Base-by-base conservation (phyloP, 78 protist genomes). In the Dictyostelium purpureum region DNA sequence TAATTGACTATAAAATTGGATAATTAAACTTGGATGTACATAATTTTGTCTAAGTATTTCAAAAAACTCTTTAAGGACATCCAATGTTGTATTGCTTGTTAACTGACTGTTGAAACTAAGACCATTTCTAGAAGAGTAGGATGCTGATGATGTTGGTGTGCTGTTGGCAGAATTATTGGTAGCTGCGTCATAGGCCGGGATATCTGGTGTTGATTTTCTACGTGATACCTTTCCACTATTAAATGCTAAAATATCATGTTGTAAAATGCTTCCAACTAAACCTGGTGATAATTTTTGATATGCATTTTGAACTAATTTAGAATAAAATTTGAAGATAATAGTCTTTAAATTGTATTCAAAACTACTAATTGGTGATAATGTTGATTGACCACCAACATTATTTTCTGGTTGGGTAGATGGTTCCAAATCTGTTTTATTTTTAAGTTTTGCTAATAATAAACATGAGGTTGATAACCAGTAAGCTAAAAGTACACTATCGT, bases 211-310 rank as follows among this genome's bases (percentile, higher is more conserved):
- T 19, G 81, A 70, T 42, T 83, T 83, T 71, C 90, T 67, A 35
- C 75, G 69, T 51, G 19, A n/a, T 6, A 83, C 4, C 42, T 75
- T 47, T 19, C 90, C 90, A 42, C 90, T 83, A 43, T 83, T 83
- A 67, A 83, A 83, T 69, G 90, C 90, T 28, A 51, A 37, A 42
- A 83, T 83, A 43, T 83, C 90, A 54, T 83, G 90, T 70, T 83
- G 67, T 24, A 83, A 66, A 10, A 83, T 83, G 26, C 61, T 38
- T 42, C 26, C 56, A 0, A 83, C 75, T 26, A 83, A 42, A 18
- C 69, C 47, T 16, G 90, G 90, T 56, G 90, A 83, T 18, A 83
- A n/a, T 26, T 56, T 47, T 35, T 19, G 37, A 43, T 83, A 83
- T 2, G 90, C 77, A 40, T 83, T 83, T 33, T 83, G 79, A 37